phyloP scores from a whole-genome alignment of 306 rosid genomes.

The Quercus engelmannii region DNA sequence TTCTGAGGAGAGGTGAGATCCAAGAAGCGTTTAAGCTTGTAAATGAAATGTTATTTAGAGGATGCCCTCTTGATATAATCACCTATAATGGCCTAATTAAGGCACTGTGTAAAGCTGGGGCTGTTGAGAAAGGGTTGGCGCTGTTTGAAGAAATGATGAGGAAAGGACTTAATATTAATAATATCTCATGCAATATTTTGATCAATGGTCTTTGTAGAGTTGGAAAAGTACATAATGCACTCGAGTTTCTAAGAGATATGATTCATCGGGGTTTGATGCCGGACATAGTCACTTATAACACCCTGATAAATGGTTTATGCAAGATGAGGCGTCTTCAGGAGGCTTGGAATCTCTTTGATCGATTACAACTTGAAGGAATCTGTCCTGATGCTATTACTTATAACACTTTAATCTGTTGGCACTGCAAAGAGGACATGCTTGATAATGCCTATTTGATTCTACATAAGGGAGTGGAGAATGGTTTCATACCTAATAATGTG shows the following conservation, averaged over 20 bases:
- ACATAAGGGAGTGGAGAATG: slow-evolving; percentile 59
- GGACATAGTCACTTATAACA: slow-evolving; percentile 82
- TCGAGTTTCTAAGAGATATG: slow-evolving; percentile 69
- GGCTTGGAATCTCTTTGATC: slow-evolving; percentile 69
- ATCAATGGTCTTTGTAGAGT: slow-evolving; percentile 67
- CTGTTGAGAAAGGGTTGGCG: slow-evolving; percentile 61
- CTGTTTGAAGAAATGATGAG: slow-evolving; percentile 78
- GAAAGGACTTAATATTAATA: slow-evolving; percentile 50
- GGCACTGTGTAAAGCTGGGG: slow-evolving; percentile 73
- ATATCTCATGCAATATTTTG: slow-evolving; percentile 68
- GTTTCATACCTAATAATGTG: slow-evolving; percentile 63
- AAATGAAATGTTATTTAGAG: slow-evolving; percentile 76
- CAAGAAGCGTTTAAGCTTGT: slow-evolving; percentile 70
- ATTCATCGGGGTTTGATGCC: slow-evolving; percentile 66
- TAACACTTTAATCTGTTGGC: slow-evolving; percentile 69
- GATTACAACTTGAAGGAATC: slow-evolving; percentile 65
- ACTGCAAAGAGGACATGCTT: slow-evolving; percentile 59
- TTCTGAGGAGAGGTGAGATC: slow-evolving; percentile 50
- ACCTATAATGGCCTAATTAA: slow-evolving; percentile 79
- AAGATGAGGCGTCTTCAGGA: slow-evolving; percentile 54
- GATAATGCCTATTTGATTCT: slow-evolving; percentile 67
- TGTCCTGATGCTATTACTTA: slow-evolving; percentile 72
- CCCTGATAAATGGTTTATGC: slow-evolving; percentile 82
- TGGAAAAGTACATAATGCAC: slow-evolving; percentile 69
- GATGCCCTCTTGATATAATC: slow-evolving; percentile 73